Percentiles rank a stretch among this genome's conserved stretches.
These are phyloP conservation scores for Stenogyne calaminthoides DNA, from an alignment of 305 asterid species.

Conservation along the genomic window DNA sequence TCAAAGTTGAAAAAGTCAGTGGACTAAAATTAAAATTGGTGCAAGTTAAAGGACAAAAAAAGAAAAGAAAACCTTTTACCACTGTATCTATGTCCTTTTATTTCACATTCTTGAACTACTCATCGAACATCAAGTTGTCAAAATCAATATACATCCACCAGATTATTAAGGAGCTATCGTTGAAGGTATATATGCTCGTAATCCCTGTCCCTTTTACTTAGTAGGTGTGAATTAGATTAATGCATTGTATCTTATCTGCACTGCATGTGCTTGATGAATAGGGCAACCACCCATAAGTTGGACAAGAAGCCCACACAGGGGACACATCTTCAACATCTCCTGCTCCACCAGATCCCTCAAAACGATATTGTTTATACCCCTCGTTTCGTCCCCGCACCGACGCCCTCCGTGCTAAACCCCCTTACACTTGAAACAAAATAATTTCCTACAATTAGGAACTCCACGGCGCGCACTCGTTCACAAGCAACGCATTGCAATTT, in stretches of 20 bases:
- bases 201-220: background rate
- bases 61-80: no score
- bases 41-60: no score
- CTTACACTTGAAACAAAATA: conserved; percentile 48
- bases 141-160: conserved; percentile 36
- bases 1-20: no score
- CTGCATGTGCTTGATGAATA: background rate
- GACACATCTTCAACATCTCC: no score
- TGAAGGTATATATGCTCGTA: conserved; percentile 43
- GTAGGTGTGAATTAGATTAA: background rate
- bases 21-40: no score
- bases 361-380: no score
- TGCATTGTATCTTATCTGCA: no score
- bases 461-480: conserved; percentile 56
- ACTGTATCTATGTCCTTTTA: background rate
- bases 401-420: background rate
- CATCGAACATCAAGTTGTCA: conserved; percentile 19
- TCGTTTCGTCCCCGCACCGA: no score
- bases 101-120: background rate
- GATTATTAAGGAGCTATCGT: conserved; percentile 43
- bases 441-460: conserved; percentile 37
- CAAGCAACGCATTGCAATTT: conserved; percentile 51
- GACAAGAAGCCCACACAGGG: no score
- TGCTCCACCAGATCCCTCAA: no score
- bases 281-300: no score